Percentiles rank a stretch among this genome's conserved stretches.
These are phyloP conservation scores for Serendipita sp. DNA, from an alignment of 768 basidiomycete genomes.

Conservation along the genomic window DNA sequence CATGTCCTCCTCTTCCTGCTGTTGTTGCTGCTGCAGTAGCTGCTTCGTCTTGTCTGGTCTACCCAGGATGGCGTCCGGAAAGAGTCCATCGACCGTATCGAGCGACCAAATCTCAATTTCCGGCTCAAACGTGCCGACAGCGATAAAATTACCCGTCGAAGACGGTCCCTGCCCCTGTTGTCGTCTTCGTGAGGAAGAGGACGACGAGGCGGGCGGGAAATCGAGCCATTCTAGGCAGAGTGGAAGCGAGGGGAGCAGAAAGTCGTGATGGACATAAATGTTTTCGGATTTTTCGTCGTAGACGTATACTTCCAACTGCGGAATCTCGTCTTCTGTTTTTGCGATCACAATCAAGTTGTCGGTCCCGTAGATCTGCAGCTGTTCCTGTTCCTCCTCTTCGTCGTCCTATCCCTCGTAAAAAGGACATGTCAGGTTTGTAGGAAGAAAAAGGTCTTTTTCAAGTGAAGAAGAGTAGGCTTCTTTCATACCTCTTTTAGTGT, in stretches of 20 bases:
- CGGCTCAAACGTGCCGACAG: constrained; percentile 92
- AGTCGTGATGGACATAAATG: constrained; percentile 91
- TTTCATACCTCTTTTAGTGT: constrained; percentile 74
- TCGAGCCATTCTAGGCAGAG: constrained; percentile 99
- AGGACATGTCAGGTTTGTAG: constrained; percentile 11
- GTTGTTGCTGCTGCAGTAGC: constrained; percentile 52
- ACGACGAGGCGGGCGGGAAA: constrained; percentile 44
- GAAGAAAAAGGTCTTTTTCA: constrained; percentile 3
- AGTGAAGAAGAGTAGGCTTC: background rate
- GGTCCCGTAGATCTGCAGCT: constrained; percentile 73
- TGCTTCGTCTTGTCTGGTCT: constrained; percentile 70
- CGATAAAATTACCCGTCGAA: constrained; percentile 73
- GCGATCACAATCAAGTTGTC: constrained; percentile 88
- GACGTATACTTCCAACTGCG: constrained; percentile 88
- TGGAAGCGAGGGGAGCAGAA: constrained; percentile 94
- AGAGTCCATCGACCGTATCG: constrained; percentile 84
- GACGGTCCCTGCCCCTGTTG: background rate
- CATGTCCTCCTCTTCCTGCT: too few relatives aligned
- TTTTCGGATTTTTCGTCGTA: constrained; percentile 87
- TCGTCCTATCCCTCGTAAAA: constrained; percentile 31
- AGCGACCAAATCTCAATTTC: constrained; percentile 99
- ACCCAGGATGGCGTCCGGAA: constrained; percentile 82
- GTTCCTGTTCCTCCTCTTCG: constrained; percentile 70
- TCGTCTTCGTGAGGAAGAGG: too few relatives aligned
- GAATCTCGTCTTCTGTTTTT: constrained; percentile 93